Evolutionary conservation across 2,329 filamentous ascomycete genomes (phyloP), one percentile per base, ranked within the genome.

Genomic region (Rhynchosporium secalis): DNA sequence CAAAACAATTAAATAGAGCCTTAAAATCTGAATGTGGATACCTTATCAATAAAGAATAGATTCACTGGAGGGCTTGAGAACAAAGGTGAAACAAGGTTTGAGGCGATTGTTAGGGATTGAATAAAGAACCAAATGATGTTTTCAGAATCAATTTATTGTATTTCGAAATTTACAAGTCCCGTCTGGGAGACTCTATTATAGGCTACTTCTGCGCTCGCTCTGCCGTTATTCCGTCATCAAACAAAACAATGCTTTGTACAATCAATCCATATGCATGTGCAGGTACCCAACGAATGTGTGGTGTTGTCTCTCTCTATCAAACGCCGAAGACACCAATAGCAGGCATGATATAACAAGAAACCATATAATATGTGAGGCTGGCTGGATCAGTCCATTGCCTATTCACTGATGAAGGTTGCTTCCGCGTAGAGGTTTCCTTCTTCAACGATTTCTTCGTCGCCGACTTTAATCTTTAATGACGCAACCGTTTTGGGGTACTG

Each of bases 341-440:
- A 38, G 4, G 38, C 60, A 62, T 59, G 26, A 60, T 28, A 62
- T 20, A 52, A 60, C 56, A 64, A 66, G 61, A 49, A 49, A 64
- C 56, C 58, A 58, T 62, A 60, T 40, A 46, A 49, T 60, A 51
- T 41, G 28, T 38, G 55, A 47, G 38, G 1, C 3, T 7, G 15
- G 33, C 31, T n/a, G 15, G n/a, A 38, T 29, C 31, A 12, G 12
- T 26, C n/a, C 28, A 20, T 20, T 20, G 20, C 64, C 68, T 59
- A 72, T 68, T 60, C 88, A 58, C 89, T 92, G 77, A 99, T 96
- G 79, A 98, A 99, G n/a, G 93, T 97, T 2, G 95, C 92, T 79
- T 99, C 95, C 62, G 85, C 86, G 78, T 96, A 96, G 60, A 96
- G 78, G 52, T 78, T 80, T 54, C 95, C 95, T 73, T 92, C 81